phyloP scores from a whole-genome alignment of 1,284 basidiomycete genomes.

The Gomphus bonarii region DNA sequence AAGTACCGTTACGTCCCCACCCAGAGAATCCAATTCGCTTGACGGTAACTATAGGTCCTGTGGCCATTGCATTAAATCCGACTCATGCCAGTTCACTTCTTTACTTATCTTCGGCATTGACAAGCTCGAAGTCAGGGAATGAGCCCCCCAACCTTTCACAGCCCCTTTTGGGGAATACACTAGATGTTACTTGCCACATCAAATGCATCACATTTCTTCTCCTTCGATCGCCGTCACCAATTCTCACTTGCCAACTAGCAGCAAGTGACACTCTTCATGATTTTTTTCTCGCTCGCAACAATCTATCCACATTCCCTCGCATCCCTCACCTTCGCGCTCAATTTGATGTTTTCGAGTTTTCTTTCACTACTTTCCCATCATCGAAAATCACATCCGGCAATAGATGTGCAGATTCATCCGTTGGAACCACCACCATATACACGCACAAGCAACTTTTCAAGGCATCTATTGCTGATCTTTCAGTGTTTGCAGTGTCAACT shows the following conservation, averaged over 20 bases:
- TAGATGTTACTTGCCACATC: neutral
- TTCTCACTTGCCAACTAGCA: constrained; percentile 40
- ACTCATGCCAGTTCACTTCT: neutral
- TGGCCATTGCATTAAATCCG: constrained; percentile 6
- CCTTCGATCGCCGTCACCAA: neutral
- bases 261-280: neutral
- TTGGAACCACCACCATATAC: neutral
- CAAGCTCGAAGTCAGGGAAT: neutral
- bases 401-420: neutral
- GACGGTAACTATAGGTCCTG: constrained; percentile 3
- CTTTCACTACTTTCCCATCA: neutral
- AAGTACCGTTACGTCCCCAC: constrained; percentile 23
- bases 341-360: neutral
- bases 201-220: neutral
- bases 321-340: constrained; percentile 6
- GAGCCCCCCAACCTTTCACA: neutral
- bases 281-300: neutral
- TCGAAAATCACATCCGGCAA: neutral
- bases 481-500: neutral
- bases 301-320: neutral
- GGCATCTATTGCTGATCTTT: constrained; percentile 1
- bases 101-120: neutral
- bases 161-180: neutral
- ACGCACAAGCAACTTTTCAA: neutral
- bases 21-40: neutral